Evolutionary conservation across 441 rosid species (phyloP).

Genomic region (Viola pubescens): DNA sequence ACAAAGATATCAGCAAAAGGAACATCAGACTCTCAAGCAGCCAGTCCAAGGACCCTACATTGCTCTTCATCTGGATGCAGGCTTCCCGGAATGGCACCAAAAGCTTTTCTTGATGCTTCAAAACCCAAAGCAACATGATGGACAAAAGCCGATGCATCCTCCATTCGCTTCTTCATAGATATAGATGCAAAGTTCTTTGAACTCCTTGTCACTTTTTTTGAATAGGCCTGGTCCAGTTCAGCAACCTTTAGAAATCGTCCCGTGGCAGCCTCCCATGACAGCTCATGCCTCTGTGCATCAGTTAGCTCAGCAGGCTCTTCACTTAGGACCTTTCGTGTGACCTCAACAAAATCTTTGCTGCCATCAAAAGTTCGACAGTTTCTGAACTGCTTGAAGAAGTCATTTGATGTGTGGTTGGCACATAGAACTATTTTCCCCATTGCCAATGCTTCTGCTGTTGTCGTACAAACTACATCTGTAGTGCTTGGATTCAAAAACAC

Average conservation of each 20-base stretch:
- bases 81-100: constrained; percentile 90
- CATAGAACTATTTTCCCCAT: constrained; percentile 89
- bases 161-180: constrained; percentile 46
- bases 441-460: constrained; percentile 94
- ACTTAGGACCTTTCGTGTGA: constrained; percentile 43
- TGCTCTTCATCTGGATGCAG: constrained; percentile 78
- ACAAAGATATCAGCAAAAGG: not conserved
- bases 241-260: constrained; percentile 60
- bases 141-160: constrained; percentile 68
- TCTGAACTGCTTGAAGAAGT: constrained; percentile 88
- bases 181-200: constrained; percentile 40
- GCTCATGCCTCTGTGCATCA: constrained; percentile 53
- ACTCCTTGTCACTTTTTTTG: constrained; percentile 15
- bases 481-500: constrained; percentile 97
- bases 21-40: constrained; percentile 17
- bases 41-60: constrained; percentile 68
- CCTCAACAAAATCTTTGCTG: constrained; percentile 46
- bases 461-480: constrained; percentile 93
- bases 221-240: constrained; percentile 33
- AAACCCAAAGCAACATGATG: constrained; percentile 65
- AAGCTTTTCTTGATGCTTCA: constrained; percentile 63
- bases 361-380: constrained; percentile 58
- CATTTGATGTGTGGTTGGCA: constrained; percentile 78
- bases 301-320: constrained; percentile 63
- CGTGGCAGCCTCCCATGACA: constrained; percentile 96